These are phyloP conservation scores for Vaccinium myrtillus DNA, from an alignment of 148 eudicot species.

Conservation along the genomic window DNA sequence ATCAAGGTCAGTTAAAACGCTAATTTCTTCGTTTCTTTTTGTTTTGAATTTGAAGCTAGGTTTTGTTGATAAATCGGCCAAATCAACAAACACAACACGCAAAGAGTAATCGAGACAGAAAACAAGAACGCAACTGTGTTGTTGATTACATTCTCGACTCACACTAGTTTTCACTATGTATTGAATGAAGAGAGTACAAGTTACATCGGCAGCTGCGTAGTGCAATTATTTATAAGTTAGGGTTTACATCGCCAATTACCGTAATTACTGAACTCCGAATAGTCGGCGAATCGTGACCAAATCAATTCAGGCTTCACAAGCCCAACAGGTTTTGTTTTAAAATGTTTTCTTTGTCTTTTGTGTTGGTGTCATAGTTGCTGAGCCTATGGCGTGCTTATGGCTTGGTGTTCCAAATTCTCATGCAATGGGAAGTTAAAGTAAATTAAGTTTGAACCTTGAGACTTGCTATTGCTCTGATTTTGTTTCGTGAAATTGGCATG, in stretches of 20 bases:
- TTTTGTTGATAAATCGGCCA: neutral
- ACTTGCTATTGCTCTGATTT: neutral
- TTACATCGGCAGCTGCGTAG: no score
- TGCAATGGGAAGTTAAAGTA: neutral
- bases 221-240: no score
- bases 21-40: neutral
- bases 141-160: no score
- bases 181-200: no score
- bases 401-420: neutral
- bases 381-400: neutral
- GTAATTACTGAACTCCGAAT: no score
- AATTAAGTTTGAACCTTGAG: neutral
- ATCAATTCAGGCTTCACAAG: no score
- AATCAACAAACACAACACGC: no score
- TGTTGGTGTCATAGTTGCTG: neutral
- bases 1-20: constrained; percentile 45
- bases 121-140: no score
- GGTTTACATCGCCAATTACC: no score
- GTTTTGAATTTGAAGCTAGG: neutral
- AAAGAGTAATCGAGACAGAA: no score
- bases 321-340: neutral
- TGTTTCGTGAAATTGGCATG: neutral
- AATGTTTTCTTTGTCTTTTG: neutral
- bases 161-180: no score
- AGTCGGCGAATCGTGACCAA: no score